Conservation (phyloP, 345 rosid genomes). For the Abelmoschus esculentus region DNA sequence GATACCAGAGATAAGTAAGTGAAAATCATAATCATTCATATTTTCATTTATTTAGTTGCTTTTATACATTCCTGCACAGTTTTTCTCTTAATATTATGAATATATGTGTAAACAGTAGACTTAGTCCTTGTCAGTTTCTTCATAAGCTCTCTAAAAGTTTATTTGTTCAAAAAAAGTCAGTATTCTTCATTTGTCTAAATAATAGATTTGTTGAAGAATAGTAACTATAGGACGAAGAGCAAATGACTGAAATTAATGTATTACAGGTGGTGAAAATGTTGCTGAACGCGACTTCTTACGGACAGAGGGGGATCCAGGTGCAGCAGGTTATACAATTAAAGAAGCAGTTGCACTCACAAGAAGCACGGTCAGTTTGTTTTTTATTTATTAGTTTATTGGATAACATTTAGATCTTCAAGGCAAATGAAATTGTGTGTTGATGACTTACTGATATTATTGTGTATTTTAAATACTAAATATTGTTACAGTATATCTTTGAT, state of each 20-base stretch:
- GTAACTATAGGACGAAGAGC: background rate
- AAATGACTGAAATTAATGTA: slow-evolving; percentile 1
- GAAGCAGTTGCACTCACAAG: slow-evolving; percentile 76
- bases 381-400: background rate
- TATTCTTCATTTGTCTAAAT: background rate
- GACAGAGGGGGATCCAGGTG: slow-evolving; percentile 92
- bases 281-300: slow-evolving; percentile 70
- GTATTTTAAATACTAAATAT: no score
- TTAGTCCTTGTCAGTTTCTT: background rate
- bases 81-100: background rate
- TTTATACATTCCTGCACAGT: background rate
- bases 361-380: slow-evolving; percentile 57
- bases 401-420: slow-evolving; percentile 2
- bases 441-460: no score
- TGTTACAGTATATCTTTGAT: no score
- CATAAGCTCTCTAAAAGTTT: background rate
- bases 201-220: background rate
- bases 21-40: background rate
- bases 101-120: background rate
- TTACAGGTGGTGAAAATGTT: slow-evolving; percentile 54
- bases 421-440: no score
- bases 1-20: slow-evolving; percentile 39
- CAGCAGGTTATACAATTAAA: slow-evolving; percentile 75
- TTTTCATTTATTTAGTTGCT: background rate
- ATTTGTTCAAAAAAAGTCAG: background rate